Conservation (phyloP, 306 rosid genomes). For the Trifolium fragiferum region DNA sequence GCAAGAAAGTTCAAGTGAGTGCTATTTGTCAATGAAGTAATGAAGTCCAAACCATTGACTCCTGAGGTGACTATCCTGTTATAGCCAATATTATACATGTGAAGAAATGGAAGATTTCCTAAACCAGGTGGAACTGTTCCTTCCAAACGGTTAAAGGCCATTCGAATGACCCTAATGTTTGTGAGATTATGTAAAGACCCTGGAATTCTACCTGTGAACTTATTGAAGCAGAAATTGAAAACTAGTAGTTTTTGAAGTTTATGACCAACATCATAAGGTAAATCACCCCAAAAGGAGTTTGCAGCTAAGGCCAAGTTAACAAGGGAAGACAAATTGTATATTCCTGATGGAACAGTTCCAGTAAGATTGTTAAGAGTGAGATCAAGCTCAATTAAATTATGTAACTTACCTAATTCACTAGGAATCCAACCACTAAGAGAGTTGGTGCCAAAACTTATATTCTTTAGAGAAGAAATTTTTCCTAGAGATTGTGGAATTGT, state of each 20-base stretch:
- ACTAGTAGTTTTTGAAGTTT: conserved; percentile 63
- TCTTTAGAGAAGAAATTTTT: conserved; percentile 63
- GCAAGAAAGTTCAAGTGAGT: conserved; percentile 59
- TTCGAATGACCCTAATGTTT: conserved; percentile 54
- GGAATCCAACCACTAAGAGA: conserved; percentile 64
- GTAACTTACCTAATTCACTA: conserved; percentile 53
- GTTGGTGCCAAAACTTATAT: conserved; percentile 65
- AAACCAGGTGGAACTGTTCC: conserved; percentile 79
- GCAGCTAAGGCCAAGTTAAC: conserved; percentile 58
- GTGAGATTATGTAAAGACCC: conserved; percentile 74
- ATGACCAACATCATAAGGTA: conserved; percentile 61
- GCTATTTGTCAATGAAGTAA: conserved; percentile 65
- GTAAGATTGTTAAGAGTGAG: conserved; percentile 58
- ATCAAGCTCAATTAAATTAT: conserved; percentile 58
- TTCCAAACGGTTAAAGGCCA: conserved; percentile 57
- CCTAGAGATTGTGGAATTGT: conserved; percentile 54
- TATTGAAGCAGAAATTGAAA: conserved; percentile 63
- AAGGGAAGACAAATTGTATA: conserved; percentile 68
- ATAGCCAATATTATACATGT: conserved; percentile 66
- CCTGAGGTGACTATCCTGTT: conserved; percentile 60
- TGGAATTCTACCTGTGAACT: conserved; percentile 71
- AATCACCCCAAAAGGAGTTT: conserved; percentile 72
- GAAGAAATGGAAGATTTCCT: conserved; percentile 66
- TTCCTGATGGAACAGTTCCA: conserved; percentile 57
- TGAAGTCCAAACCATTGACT: conserved; percentile 54